Conservation (phyloP, 1,284 basidiomycete species). For the Sporisorium reilianum region DNA sequence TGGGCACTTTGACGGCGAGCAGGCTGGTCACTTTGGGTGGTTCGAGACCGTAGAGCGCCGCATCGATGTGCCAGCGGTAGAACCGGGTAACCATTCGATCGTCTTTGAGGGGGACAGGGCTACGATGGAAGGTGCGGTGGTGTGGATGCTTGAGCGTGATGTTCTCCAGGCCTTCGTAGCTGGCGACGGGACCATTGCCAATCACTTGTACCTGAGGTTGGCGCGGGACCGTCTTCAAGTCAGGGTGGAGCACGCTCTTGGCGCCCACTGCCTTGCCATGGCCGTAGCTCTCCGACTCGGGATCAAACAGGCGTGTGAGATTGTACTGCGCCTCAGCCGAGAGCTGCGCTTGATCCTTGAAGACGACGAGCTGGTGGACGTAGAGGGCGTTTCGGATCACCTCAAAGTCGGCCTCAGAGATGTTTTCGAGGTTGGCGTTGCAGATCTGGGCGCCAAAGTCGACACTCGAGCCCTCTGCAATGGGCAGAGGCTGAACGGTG, state of each 20-base stretch:
- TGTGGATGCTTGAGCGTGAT: slow-evolving; percentile 8
- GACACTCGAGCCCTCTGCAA: background rate
- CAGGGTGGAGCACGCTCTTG: slow-evolving; percentile 9
- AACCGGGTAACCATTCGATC: background rate
- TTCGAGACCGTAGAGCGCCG: slow-evolving; percentile 7
- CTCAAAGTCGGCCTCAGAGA: slow-evolving; percentile 2
- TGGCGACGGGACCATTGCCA: slow-evolving; percentile 3
- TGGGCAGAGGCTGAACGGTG: slow-evolving; percentile 7
- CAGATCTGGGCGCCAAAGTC: slow-evolving; percentile 6
- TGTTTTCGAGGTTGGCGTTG: slow-evolving; percentile 6
- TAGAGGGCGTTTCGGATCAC: slow-evolving; percentile 5
- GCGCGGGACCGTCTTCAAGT: slow-evolving; percentile 5
- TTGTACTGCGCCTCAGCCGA: slow-evolving; percentile 6
- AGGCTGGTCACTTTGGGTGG: slow-evolving; percentile 10
- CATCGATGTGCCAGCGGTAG: slow-evolving; percentile 12
- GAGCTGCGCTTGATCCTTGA: slow-evolving; percentile 6
- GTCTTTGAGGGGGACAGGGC: background rate
- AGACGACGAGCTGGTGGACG: slow-evolving; percentile 3
- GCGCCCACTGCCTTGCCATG: slow-evolving; percentile 7
- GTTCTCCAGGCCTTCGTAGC: slow-evolving; percentile 8
- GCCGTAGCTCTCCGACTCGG: slow-evolving; percentile 3
- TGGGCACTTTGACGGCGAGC: slow-evolving; percentile 10
- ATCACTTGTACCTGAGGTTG: slow-evolving; percentile 10
- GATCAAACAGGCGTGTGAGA: slow-evolving; percentile 8
- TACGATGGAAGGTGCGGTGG: slow-evolving; percentile 10